Evolutionary conservation across 768 basidiomycete species (phyloP).

Genomic region (Filobasidium floriforme): DNA sequence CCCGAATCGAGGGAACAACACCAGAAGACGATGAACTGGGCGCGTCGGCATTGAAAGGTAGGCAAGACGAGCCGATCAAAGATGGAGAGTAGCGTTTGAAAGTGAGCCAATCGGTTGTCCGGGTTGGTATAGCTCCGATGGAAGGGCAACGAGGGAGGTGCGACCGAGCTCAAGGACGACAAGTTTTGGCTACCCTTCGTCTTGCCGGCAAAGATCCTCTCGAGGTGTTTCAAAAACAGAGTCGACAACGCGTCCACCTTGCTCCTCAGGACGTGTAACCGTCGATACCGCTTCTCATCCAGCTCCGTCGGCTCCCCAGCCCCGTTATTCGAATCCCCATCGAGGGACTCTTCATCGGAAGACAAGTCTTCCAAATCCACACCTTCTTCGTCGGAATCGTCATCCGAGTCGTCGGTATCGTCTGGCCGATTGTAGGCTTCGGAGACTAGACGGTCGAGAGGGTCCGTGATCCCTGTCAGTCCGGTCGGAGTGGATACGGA

Average conservation of each 20-base stretch:
- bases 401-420: slow-evolving; percentile 51
- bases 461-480: slow-evolving; percentile 65
- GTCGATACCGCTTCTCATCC: slow-evolving; percentile 29
- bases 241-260: slow-evolving; percentile 85
- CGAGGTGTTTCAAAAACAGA: slow-evolving; percentile 77
- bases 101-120: slow-evolving; percentile 53
- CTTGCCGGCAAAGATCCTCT: slow-evolving; percentile 45
- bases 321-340: slow-evolving; percentile 51
- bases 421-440: slow-evolving; percentile 31
- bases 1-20: slow-evolving; percentile 80
- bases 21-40: slow-evolving; percentile 95
- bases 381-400: slow-evolving; percentile 64
- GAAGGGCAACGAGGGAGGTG: slow-evolving; percentile 25
- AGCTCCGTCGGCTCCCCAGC: slow-evolving; percentile 34
- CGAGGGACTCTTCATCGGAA: slow-evolving; percentile 66
- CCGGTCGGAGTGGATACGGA: slow-evolving; percentile 56
- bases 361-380: slow-evolving; percentile 55
- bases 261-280: slow-evolving; percentile 66
- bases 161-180: slow-evolving; percentile 5
- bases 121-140: slow-evolving; percentile 17
- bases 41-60: slow-evolving; percentile 94
- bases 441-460: slow-evolving; percentile 56
- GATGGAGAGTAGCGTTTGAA: slow-evolving; percentile 79
- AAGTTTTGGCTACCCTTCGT: slow-evolving; percentile 13
- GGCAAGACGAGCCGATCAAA: slow-evolving; percentile 89